A percentile compares a stretch with the other conserved stretches of the same genome.
Evolutionary conservation across 306 rosid species (phyloP).

Genomic region (Trifolium repens): DNA sequence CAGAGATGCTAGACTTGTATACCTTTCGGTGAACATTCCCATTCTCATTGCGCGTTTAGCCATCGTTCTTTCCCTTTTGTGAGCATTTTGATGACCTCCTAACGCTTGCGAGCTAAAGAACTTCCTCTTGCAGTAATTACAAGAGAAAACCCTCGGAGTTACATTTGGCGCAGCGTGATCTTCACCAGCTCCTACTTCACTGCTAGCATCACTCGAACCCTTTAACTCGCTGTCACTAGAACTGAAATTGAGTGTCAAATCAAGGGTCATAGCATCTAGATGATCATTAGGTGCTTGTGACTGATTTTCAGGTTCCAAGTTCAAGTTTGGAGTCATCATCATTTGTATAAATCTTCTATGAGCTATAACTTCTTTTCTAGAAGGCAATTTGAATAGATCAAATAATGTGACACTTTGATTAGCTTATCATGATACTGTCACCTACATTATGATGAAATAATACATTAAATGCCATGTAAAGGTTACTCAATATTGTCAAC

Average conservation of each 20-base stretch:
- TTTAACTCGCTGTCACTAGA: conserved; percentile 52
- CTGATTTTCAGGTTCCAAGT: conserved; percentile 67
- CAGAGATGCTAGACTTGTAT: conserved; percentile 83
- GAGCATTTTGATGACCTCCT: conserved; percentile 97
- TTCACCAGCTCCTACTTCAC: conserved; percentile 55
- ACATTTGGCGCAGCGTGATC: conserved; percentile 51
- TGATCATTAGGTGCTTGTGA: conserved; percentile 61
- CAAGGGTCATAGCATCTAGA: conserved; percentile 57
- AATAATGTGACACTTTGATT: conserved; percentile 30
- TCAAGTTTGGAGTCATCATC: conserved; percentile 66
- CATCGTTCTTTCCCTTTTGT: conserved; percentile 95
- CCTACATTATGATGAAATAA: conserved; percentile 44
- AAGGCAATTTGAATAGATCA: conserved; percentile 25
- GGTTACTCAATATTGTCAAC: background rate
- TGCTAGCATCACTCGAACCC: conserved; percentile 58
- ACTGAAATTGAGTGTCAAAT: conserved; percentile 72
- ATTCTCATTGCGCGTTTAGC: conserved; percentile 92
- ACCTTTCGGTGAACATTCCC: conserved; percentile 84
- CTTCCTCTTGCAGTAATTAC: conserved; percentile 86
- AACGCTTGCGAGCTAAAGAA: conserved; percentile 94
- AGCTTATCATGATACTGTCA: conserved; percentile 38
- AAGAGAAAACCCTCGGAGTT: conserved; percentile 74
- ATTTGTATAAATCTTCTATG: conserved; percentile 41
- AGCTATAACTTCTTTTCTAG: conserved; percentile 38
- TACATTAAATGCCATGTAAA: conserved; percentile 1